Conservation (phyloP, 2,329 filamentous ascomycete genomes). For the Dothidotthia symphoricarpi region DNA sequence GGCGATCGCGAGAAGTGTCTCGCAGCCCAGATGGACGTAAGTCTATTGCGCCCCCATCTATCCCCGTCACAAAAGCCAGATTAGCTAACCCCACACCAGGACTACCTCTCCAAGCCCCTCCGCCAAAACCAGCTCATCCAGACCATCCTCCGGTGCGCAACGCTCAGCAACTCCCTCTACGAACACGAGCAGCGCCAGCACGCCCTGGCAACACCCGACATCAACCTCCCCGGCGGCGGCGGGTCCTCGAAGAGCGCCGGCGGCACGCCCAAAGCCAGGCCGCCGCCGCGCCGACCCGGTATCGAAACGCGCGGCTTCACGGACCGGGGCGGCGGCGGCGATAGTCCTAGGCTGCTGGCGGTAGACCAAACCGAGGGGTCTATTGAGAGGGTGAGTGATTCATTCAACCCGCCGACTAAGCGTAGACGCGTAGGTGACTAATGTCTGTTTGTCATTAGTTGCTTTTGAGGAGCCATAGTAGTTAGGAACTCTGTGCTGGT, state of each 20-base stretch:
- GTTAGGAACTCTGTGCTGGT: no score
- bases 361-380: slow-evolving; percentile 63
- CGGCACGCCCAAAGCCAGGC: slow-evolving; percentile 15
- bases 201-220: slow-evolving; percentile 29
- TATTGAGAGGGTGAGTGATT: slow-evolving; percentile 50
- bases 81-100: slow-evolving; percentile 43
- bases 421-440: slow-evolving; percentile 5
- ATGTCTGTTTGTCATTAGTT: slow-evolving; percentile 4
- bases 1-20: slow-evolving; percentile 98
- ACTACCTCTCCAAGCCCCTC: slow-evolving; percentile 93
- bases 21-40: slow-evolving; percentile 88
- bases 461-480: slow-evolving; percentile 12
- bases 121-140: slow-evolving; percentile 98
- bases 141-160: slow-evolving; percentile 94
- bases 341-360: slow-evolving; percentile 62
- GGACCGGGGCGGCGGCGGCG: slow-evolving; percentile 61
- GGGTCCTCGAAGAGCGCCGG: slow-evolving; percentile 1
- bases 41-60: slow-evolving; percentile 8
- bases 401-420: slow-evolving; percentile 8
- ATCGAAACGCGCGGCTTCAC: slow-evolving; percentile 65
- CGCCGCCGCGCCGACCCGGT: slow-evolving; percentile 46
- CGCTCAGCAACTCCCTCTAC: slow-evolving; percentile 77
- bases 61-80: not conserved
- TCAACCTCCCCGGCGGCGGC: slow-evolving; percentile 36
- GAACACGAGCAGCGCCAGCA: slow-evolving; percentile 59